phyloP scores from a whole-genome alignment of 345 rosid species.

The Lenwebbia sp. region DNA sequence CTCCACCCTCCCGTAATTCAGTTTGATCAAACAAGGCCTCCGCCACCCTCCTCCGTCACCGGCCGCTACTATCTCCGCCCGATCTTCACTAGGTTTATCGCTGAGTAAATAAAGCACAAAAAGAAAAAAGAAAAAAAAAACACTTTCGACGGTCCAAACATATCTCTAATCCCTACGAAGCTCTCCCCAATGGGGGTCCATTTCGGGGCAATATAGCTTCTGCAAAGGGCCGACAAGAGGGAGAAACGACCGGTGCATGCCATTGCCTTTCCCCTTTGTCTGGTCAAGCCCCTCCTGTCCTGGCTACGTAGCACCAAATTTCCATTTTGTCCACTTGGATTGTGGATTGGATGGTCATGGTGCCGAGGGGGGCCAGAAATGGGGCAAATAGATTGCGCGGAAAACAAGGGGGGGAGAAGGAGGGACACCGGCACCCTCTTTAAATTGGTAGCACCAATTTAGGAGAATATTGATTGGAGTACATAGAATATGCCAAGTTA shows the following conservation, averaged over 20 bases:
- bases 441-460: background rate
- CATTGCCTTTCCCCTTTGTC: background rate
- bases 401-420: background rate
- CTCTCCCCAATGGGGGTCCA: background rate
- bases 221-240: background rate
- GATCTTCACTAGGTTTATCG: background rate
- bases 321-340: background rate
- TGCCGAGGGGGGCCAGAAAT: background rate
- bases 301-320: background rate
- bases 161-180: background rate
- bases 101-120: background rate
- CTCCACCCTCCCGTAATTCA: too few species aligned
- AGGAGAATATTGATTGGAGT: background rate
- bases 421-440: background rate
- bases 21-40: too few species aligned
- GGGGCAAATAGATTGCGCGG: background rate
- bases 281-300: background rate
- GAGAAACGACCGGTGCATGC: background rate
- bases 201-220: background rate
- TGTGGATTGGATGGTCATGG: background rate
- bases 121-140: too few species aligned
- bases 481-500: background rate
- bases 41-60: background rate
- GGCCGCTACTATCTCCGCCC: background rate
- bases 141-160: background rate